Base-by-base conservation (phyloP, 768 basidiomycete genomes). In the Hygrocybe coccinea region DNA sequence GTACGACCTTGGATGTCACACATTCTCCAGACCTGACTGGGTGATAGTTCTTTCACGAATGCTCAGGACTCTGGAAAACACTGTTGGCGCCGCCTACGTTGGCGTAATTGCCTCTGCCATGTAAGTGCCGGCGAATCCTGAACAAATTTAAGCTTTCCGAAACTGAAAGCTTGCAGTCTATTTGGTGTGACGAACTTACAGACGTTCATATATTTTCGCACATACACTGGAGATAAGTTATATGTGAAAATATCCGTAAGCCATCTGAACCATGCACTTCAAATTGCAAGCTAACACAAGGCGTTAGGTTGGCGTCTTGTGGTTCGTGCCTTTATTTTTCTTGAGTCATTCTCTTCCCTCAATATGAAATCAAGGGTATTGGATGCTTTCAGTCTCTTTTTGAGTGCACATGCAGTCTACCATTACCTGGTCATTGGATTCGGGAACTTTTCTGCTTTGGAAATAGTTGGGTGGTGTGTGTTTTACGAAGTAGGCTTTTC, bases 321-420 rank as follows among this genome's bases (percentile, higher is more conserved):
- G 29, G 50, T 51, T 38, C 14, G 50, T 36, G 36, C 3, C 21
- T 38, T 21, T 4, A 15, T 17, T 10, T 51, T 19, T n/a, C n/a
- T n/a, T 11, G 22, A 21, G 3, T 2, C 3, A 10, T 51, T 12
- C n/a, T 15, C 17, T 12, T n/a, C 34, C 6, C 14, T 35, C 3
- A 19, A n/a, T 15, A n/a, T 35, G 36, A n/a, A 17, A 38, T n/a
- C 38, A 35, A 69, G 69, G 69, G 9, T 62, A 5, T 60, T 70
- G 14, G 69, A 71, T 54, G 54, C 64, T 3, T 52, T 65, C 21
- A 67, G 69, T 56, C 64, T 71, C 36, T 61, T 61, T 9, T 53
- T 68, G n/a, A 67, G 61, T n/a, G 49, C 62, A 35, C 63, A 65
- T 49, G 63, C 66, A n/a, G 61, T 69, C 2, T 71, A 70, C 41